These are phyloP conservation scores for Primulina eburnea DNA, from an alignment of 257 asterid genomes.

Conservation along the genomic window DNA sequence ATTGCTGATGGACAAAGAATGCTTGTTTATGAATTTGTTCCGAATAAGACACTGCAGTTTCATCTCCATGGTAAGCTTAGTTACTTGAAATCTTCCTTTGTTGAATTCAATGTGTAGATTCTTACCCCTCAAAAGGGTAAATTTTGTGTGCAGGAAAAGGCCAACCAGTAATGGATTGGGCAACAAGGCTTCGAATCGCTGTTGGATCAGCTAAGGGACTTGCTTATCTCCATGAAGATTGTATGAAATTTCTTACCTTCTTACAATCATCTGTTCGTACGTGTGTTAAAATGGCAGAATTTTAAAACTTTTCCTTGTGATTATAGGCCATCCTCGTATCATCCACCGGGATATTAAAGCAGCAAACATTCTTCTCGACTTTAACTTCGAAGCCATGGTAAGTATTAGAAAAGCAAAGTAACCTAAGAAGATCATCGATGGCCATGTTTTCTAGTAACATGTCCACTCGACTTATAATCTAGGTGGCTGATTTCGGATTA, in stretches of 20 bases:
- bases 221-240: conserved; percentile 56
- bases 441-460: background rate
- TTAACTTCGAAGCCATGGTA: conserved; percentile 54
- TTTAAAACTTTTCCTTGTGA: background rate
- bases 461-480: conserved; percentile 8
- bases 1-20: conserved; percentile 60
- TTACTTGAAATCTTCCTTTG: background rate
- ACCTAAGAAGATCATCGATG: background rate
- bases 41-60: conserved; percentile 73
- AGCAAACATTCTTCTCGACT: conserved; percentile 50
- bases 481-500: conserved; percentile 98
- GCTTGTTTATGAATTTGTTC: conserved; percentile 80
- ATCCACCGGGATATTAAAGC: conserved; percentile 59
- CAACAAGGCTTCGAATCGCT: conserved; percentile 42
- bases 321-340: conserved; percentile 51
- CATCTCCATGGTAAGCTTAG: conserved; percentile 70
- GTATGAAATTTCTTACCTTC: conserved; percentile 21
- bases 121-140: background rate
- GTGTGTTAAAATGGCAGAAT: background rate
- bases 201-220: conserved; percentile 54
- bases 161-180: conserved; percentile 47
- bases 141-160: conserved; percentile 35
- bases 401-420: background rate
- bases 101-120: too few species aligned
- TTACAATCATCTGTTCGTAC: background rate